Conservation (phyloP, 2,329 filamentous ascomycete genomes). For the Lachnellula hyalina region DNA sequence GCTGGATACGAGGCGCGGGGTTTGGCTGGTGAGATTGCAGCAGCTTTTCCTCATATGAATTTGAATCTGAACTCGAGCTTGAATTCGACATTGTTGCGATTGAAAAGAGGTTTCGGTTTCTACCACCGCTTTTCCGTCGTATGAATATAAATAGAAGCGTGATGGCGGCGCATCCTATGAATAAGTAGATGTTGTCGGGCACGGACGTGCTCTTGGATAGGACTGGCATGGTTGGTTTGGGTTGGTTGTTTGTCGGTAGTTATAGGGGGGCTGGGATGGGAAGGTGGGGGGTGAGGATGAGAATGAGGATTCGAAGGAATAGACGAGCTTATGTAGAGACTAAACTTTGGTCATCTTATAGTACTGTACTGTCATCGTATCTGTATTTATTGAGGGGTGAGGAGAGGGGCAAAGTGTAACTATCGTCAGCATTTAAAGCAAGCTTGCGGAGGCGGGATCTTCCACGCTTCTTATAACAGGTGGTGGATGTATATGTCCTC, state of each 20-base stretch:
- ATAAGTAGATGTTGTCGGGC: not conserved
- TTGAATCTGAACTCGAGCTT: not conserved
- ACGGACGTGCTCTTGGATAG: slow-evolving; percentile 1
- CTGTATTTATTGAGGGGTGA: no score
- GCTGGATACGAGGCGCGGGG: not conserved
- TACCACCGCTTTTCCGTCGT: not conserved
- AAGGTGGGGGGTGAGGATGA: not conserved
- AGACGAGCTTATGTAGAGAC: not conserved
- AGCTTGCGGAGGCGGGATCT: not conserved
- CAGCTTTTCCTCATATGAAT: not conserved
- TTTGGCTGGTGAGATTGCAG: not conserved
- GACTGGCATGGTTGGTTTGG: slow-evolving; percentile 6
- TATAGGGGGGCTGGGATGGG: not conserved
- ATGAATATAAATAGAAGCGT: not conserved
- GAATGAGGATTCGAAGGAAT: no score
- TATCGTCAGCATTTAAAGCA: not conserved
- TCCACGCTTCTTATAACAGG: not conserved
- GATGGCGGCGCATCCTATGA: not conserved
- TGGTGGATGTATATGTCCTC: not conserved
- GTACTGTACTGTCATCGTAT: no score
- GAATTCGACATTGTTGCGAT: not conserved
- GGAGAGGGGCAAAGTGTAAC: not conserved
- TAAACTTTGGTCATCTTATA: not conserved
- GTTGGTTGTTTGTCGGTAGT: not conserved
- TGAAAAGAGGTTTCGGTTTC: no score